Percentiles rank a stretch among this genome's conserved stretches.
Evolutionary conservation across 805 yeast species (phyloP).

Genomic region (Candida nemodendra): DNA sequence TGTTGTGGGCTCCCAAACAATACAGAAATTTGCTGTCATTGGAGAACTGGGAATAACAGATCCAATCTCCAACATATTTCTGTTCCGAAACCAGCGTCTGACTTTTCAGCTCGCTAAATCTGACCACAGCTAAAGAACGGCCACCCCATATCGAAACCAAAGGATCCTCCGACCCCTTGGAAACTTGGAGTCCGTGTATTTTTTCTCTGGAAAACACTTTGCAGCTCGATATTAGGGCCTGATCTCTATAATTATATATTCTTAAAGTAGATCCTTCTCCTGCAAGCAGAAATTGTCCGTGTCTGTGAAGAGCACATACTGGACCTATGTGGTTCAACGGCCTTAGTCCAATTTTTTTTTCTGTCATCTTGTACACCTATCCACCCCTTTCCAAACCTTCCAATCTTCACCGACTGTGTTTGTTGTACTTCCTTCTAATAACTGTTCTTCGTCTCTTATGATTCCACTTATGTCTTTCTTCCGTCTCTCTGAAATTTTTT

Average conservation of each 20-base stretch:
- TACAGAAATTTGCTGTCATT: conserved; percentile 38
- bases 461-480: too few relatives aligned
- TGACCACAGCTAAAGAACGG: conserved; percentile 54
- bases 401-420: too few relatives aligned
- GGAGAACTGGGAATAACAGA: conserved; percentile 57
- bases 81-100: conserved; percentile 34
- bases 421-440: too few relatives aligned
- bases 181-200: conserved; percentile 69
- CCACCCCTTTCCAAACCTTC: too few relatives aligned
- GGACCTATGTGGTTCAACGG: conserved; percentile 57
- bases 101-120: conserved; percentile 30
- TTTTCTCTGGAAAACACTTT: conserved; percentile 69
- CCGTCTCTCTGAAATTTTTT: too few relatives aligned
- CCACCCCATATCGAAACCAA: conserved; percentile 61
- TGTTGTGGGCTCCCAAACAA: conserved; percentile 79
- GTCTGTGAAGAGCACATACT: conserved; percentile 58
- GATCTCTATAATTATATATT: conserved; percentile 45
- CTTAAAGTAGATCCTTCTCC: conserved; percentile 74
- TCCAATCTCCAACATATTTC: conserved; percentile 73
- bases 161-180: conserved; percentile 23
- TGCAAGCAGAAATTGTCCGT: conserved; percentile 41
- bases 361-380: too few relatives aligned
- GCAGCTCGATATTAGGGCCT: conserved; percentile 34
- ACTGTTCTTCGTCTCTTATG: too few relatives aligned
- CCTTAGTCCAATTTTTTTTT: too few relatives aligned